Percentiles rank a stretch among this genome's conserved stretches.
phyloP scores from a whole-genome alignment of 2,329 filamentous ascomycete genomes.

The Stemphylium vesicarium region DNA sequence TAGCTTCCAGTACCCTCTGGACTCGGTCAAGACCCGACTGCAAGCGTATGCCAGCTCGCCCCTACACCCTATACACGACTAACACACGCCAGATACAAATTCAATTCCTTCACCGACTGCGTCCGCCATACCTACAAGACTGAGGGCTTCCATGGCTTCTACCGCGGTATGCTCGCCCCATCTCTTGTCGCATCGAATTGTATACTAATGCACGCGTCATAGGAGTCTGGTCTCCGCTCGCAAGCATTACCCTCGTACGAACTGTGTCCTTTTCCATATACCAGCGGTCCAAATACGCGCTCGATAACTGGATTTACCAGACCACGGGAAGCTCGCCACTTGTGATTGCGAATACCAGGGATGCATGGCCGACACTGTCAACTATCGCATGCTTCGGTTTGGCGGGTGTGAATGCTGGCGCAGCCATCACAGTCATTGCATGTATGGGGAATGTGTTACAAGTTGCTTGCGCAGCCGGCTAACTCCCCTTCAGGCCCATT shows the following conservation, averaged over 20 bases:
- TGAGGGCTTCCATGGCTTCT: conserved; percentile 59
- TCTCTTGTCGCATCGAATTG: conserved; percentile 1
- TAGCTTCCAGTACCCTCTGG: conserved; percentile 70
- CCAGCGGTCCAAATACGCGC: conserved; percentile 74
- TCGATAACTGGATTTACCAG: conserved; percentile 72
- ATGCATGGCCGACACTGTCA: conserved; percentile 73
- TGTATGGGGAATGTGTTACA: conserved; percentile 55
- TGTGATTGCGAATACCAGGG: conserved; percentile 71
- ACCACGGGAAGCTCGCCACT: conserved; percentile 73
- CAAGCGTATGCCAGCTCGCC: conserved; percentile 62
- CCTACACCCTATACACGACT: conserved; percentile 10
- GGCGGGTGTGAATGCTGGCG: conserved; percentile 79
- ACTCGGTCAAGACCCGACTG: conserved; percentile 89
- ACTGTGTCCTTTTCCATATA: conserved; percentile 83
- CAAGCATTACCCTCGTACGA: conserved; percentile 76
- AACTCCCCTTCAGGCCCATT: conserved; percentile 67
- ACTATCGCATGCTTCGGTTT: conserved; percentile 78
- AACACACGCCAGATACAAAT: conserved; percentile 64
- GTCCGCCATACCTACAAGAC: conserved; percentile 73
- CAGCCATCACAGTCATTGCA: conserved; percentile 78
- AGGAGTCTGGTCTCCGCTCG: conserved; percentile 80
- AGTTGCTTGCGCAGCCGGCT: conserved; percentile 7
- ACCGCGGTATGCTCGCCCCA: conserved; percentile 55
- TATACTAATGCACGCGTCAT: conserved; percentile 20
- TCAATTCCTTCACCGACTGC: conserved; percentile 75